Evolutionary conservation across 2,329 filamentous ascomycete species (phyloP), one percentile per base, ranked within the genome.

Genomic region (Gliomastix tumulicola): DNA sequence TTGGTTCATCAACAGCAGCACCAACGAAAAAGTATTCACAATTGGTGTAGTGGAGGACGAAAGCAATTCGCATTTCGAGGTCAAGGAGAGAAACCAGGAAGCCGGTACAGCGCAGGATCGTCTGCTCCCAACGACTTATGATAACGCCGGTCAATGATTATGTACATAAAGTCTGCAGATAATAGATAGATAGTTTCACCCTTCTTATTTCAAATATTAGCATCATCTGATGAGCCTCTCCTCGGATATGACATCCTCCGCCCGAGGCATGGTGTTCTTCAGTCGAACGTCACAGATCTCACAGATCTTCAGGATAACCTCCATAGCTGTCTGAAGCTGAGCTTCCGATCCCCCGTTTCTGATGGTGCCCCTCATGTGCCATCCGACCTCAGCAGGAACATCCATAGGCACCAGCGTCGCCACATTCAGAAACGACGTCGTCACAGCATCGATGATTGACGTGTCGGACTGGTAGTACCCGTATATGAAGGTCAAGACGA

Each of bases 381-480:
- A 50, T 5, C 44, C 49, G 3, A 51, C 49, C 37, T 51, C 49
- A 13, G 46, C 46, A 4, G 47, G 37, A 13, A 51, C 49, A 30
- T 51, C 49, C 46, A 50, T 49, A 2, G 49, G 47, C 13, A 51
- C 45, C 31, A 51, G 33, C 2, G 46, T 49, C 7, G 49, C 47
- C 9, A 51, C 46, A 33, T 50, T 51, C 13, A 51, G 38, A 34
- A 45, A 44, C 19, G 47, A 50, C 2, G 49, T 51, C 2, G 35
- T 43, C 11, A 51, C 22, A 6, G 46, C 36, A 21, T 46, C 47
- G 4, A 51, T 20, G n/a, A 51, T 35, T 7, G 43, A 46, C 4
- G 41, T 45, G 25, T 51, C 49, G 15, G 47, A 46, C 39, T 51
- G 49, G 28, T 51, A 51, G 32, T 49, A 49, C 13, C 49, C 49